These are phyloP conservation scores for Ustilago nuda DNA, from an alignment of 1,284 basidiomycete genomes.

Conservation along the genomic window DNA sequence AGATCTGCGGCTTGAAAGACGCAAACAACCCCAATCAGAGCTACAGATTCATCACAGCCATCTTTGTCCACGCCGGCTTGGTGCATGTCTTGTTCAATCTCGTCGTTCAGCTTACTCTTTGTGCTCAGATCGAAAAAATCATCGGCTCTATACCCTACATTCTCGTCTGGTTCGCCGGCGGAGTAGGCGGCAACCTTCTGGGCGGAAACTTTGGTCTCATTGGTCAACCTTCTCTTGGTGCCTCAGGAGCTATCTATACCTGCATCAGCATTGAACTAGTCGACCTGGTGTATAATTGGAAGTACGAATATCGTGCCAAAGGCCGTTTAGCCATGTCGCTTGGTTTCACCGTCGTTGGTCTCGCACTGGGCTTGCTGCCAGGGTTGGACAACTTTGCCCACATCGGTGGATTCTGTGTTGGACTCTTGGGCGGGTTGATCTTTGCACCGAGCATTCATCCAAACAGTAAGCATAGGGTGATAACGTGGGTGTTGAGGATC, in stretches of 20 bases:
- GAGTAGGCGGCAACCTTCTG: slow-evolving; percentile 80
- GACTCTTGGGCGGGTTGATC: slow-evolving; percentile 77
- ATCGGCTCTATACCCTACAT: slow-evolving; percentile 81
- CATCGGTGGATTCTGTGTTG: slow-evolving; percentile 70
- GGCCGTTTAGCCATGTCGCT: slow-evolving; percentile 80
- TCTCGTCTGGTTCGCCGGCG: slow-evolving; percentile 85
- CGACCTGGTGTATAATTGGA: slow-evolving; percentile 92
- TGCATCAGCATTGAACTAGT: slow-evolving; percentile 84
- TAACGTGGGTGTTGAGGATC: slow-evolving; percentile 80
- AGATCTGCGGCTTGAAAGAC: slow-evolving; percentile 82
- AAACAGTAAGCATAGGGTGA: slow-evolving; percentile 78
- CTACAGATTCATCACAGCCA: slow-evolving; percentile 76
- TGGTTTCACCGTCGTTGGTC: slow-evolving; percentile 83
- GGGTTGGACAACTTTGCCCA: slow-evolving; percentile 71
- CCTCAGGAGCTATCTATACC: slow-evolving; percentile 90
- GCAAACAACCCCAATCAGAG: slow-evolving; percentile 81
- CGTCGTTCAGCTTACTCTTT: slow-evolving; percentile 83
- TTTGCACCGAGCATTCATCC: slow-evolving; percentile 87
- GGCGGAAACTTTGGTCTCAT: slow-evolving; percentile 89
- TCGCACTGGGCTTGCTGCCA: slow-evolving; percentile 79
- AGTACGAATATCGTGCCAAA: slow-evolving; percentile 72
- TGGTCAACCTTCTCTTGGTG: slow-evolving; percentile 90
- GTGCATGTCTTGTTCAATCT: slow-evolving; percentile 86
- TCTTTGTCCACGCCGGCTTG: slow-evolving; percentile 90
- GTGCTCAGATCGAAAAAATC: slow-evolving; percentile 76